Percentiles rank a stretch among this genome's conserved stretches.
These are phyloP conservation scores for Lonicera japonica DNA, from an alignment of 129 eudicot genomes.

Conservation along the genomic window DNA sequence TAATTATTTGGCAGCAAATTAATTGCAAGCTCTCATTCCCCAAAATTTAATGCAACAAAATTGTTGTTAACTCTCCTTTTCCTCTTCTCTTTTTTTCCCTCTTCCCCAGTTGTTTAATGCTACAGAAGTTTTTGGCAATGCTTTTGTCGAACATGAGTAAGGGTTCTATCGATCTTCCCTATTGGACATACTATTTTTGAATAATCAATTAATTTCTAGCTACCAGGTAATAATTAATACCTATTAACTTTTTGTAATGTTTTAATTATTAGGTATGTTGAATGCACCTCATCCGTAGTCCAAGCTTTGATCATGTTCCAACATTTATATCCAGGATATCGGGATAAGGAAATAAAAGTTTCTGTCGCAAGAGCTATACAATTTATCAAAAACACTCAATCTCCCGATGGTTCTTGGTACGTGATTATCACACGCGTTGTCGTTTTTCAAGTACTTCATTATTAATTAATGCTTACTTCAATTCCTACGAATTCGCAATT, in stretches of 20 bases:
- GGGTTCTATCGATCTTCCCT: not conserved
- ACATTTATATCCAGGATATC: conserved; percentile 32
- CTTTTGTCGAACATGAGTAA: too few relatives aligned
- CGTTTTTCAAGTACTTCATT: too few relatives aligned
- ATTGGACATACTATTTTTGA: not conserved
- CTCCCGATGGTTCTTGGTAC: conserved; percentile 36
- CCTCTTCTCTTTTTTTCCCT: not conserved
- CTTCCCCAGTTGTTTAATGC: conserved; percentile 2
- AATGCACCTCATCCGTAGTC: conserved; percentile 34
- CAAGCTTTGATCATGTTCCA: conserved; percentile 49
- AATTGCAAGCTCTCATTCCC: not conserved
- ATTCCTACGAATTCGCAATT: not conserved
- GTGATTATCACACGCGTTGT: not conserved
- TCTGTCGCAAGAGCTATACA: conserved; percentile 31
- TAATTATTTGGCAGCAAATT: not conserved
- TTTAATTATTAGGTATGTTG: conserved; percentile 31
- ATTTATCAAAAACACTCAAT: conserved; percentile 13
- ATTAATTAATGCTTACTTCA: too few relatives aligned
- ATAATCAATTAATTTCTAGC: too few relatives aligned
- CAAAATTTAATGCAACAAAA: not conserved
- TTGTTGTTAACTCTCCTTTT: not conserved
- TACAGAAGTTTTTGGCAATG: conserved; percentile 16
- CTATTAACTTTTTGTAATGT: not conserved
- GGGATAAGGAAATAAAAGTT: conserved; percentile 45
- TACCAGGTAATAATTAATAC: not conserved